phyloP scores from a whole-genome alignment of 2,329 filamentous ascomycete species.

The Cryphonectria nitschkei region DNA sequence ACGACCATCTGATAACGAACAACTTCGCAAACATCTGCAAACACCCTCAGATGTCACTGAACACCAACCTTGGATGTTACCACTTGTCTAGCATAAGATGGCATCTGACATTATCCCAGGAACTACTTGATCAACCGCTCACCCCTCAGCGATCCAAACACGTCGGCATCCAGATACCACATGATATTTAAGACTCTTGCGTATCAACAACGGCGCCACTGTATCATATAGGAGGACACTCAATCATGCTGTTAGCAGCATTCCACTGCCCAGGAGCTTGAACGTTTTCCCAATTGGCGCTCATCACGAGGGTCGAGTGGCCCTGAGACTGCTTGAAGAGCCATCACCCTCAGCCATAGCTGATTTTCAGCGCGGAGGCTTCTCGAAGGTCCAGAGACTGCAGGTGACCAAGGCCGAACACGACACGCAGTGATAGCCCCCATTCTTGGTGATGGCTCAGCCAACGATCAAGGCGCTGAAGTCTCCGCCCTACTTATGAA shows the following conservation, averaged over 20 bases:
- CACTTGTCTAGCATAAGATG: conserved; percentile 39
- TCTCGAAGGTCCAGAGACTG: conserved; percentile 32
- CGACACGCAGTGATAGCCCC: not conserved
- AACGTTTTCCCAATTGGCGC: not conserved
- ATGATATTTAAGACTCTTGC: not conserved
- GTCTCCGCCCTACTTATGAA: not conserved
- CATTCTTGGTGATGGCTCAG: not conserved
- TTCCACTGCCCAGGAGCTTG: conserved; percentile 39
- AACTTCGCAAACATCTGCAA: conserved; percentile 38
- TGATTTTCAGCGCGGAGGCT: not conserved
- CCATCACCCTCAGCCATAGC: conserved; percentile 32
- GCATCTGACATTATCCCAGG: conserved; percentile 44
- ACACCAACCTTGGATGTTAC: conserved; percentile 35
- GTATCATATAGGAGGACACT: not conserved
- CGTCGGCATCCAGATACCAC: not conserved
- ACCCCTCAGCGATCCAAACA: not conserved
- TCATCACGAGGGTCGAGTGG: conserved; percentile 45
- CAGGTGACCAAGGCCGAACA: not conserved
- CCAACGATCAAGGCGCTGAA: not conserved
- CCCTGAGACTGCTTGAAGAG: conserved; percentile 43
- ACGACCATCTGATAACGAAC: conserved; percentile 43
- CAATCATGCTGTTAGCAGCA: not conserved
- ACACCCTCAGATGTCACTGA: conserved; percentile 39
- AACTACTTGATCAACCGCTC: conserved; percentile 31
- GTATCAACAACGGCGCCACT: not conserved